Percentiles rank a stretch among this genome's conserved stretches.
These are phyloP conservation scores for Ricinus communis DNA, from an alignment of 345 rosid species.

Conservation along the genomic window DNA sequence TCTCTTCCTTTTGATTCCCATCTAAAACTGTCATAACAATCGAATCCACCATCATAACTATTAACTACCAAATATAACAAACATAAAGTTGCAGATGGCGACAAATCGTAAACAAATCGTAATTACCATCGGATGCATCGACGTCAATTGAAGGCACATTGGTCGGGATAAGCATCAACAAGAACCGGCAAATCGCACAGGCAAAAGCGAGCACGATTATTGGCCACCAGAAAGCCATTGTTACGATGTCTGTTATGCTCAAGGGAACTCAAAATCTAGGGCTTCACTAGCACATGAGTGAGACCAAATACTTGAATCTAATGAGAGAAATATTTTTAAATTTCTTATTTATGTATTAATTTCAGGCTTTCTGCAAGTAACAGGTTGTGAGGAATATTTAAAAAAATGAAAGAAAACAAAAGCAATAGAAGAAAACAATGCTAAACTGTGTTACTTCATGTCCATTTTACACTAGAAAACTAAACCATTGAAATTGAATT, in stretches of 20 bases:
- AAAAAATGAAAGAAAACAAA: not conserved
- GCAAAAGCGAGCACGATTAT: constrained; percentile 79
- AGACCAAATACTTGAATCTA: constrained; percentile 5
- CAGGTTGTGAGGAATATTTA: not conserved
- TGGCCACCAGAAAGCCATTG: constrained; percentile 89
- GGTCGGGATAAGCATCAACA: constrained; percentile 83
- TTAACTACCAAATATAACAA: not conserved
- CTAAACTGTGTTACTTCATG: no score
- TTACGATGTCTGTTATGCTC: not conserved
- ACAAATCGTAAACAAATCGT: not conserved
- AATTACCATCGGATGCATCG: constrained; percentile 84
- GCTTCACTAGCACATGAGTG: not conserved
- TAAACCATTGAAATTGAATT: not conserved
- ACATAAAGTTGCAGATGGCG: not conserved
- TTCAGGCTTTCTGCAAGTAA: not conserved
- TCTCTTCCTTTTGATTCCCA: constrained; percentile 72
- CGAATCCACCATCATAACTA: not conserved
- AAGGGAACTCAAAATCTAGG: not conserved
- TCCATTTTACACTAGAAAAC: no score
- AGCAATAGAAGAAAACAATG: no score
- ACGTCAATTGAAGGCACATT: constrained; percentile 94
- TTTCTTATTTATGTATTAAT: not conserved
- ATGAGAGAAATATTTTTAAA: not conserved
- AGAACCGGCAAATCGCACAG: constrained; percentile 84
- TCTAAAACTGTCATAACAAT: constrained; percentile 57